phyloP scores from a whole-genome alignment of 192 early-diverging fungal genomes.

The Paraglomus brasilianum region DNA sequence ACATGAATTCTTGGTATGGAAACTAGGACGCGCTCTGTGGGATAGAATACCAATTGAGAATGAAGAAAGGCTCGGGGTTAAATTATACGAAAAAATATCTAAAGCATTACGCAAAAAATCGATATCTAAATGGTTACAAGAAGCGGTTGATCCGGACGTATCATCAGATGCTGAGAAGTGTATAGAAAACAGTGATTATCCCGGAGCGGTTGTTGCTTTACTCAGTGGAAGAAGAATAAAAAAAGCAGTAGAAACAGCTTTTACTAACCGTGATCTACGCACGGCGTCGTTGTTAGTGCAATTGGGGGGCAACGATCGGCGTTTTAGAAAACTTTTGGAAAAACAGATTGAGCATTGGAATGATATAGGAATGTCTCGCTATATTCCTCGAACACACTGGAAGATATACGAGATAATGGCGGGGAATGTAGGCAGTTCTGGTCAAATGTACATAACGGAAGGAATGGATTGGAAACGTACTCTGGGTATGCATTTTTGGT shows the following conservation, averaged over 20 bases:
- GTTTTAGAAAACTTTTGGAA: conserved; percentile 37
- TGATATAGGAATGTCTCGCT: conserved; percentile 29
- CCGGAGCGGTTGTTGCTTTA: conserved; percentile 51
- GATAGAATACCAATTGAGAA: conserved; percentile 37
- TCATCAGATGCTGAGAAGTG: conserved; percentile 41
- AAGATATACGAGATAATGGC: conserved; percentile 60
- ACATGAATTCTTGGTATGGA: conserved; percentile 50
- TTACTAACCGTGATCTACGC: conserved; percentile 62
- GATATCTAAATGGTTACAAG: conserved; percentile 58
- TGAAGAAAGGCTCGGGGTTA: not conserved
- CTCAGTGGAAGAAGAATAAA: conserved; percentile 61
- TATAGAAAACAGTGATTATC: conserved; percentile 32
- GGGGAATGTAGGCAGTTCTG: conserved; percentile 42
- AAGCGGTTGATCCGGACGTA: conserved; percentile 48
- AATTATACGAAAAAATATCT: not conserved
- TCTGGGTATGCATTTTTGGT: conserved; percentile 65
- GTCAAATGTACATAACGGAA: conserved; percentile 36
- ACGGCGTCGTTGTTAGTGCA: conserved; percentile 81
- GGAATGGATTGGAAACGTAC: conserved; percentile 67
- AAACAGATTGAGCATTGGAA: conserved; percentile 46
- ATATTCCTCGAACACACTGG: conserved; percentile 36
- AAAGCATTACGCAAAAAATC: not conserved
- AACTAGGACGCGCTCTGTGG: conserved; percentile 55
- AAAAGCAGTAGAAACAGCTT: conserved; percentile 62
- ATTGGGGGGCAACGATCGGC: conserved; percentile 58